phyloP scores from a whole-genome alignment of 257 asterid species.

The Solanum bulbocastanum region DNA sequence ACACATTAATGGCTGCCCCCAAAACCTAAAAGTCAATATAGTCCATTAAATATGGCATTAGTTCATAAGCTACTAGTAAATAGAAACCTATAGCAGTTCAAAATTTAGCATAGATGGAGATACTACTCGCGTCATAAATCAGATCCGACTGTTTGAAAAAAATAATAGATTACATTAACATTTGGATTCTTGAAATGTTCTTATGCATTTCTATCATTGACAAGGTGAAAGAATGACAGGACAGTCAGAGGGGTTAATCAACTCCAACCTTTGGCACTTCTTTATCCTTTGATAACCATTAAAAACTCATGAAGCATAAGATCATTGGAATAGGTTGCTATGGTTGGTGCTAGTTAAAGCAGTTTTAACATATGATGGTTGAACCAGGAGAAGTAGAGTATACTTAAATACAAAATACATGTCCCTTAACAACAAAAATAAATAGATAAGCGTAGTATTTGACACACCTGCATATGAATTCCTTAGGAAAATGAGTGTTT shows the following conservation, averaged over 20 bases:
- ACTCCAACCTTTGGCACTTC: background rate
- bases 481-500: background rate
- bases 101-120: background rate
- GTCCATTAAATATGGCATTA: background rate
- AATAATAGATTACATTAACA: background rate
- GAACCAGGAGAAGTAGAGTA: background rate
- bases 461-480: background rate
- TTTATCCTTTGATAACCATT: background rate
- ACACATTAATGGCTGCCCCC: slow-evolving; percentile 96
- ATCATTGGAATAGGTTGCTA: background rate
- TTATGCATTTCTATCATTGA: background rate
- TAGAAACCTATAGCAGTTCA: background rate
- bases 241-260: background rate
- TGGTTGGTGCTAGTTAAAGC: background rate
- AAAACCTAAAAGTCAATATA: slow-evolving; percentile 44
- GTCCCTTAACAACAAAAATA: background rate
- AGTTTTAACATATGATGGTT: background rate
- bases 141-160: background rate
- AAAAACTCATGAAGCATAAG: background rate
- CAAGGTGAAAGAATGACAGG: background rate
- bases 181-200: background rate
- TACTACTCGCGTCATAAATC: background rate
- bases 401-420: background rate
- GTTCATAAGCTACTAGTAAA: background rate
- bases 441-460: background rate